These are phyloP conservation scores for Babesia caballi DNA, from an alignment of 169 alveolate genomes.

Conservation along the genomic window DNA sequence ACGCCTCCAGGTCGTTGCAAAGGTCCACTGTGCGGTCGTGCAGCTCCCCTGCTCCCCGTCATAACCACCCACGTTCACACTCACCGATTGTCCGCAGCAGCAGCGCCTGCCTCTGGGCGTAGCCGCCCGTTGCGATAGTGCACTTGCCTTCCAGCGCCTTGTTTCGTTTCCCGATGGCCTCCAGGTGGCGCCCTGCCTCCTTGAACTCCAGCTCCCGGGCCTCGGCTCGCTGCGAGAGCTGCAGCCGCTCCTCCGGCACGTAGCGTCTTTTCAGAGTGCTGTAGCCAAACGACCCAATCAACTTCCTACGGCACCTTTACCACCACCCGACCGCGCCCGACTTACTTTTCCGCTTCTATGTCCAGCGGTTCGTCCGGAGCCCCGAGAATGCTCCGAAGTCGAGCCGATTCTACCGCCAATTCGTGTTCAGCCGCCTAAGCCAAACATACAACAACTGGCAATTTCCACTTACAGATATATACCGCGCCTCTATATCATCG, in stretches of 20 bases:
- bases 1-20: conserved; percentile 21
- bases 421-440: conserved; percentile 29
- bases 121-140: conserved; percentile 58
- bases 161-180: conserved; percentile 33
- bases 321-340: not conserved
- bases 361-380: conserved; percentile 10
- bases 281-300: conserved; percentile 24
- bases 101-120: conserved; percentile 23
- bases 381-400: conserved; percentile 3
- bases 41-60: conserved; percentile 10
- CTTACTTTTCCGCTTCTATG: not conserved
- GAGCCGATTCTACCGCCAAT: conserved; percentile 17
- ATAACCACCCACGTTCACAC: not conserved
- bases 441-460: too few species aligned
- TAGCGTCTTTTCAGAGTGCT: conserved; percentile 26
- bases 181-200: conserved; percentile 32
- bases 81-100: conserved; percentile 36
- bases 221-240: conserved; percentile 18
- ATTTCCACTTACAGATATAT: conserved; percentile 2
- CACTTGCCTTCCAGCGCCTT: conserved; percentile 54
- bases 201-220: conserved; percentile 17
- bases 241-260: conserved; percentile 31
- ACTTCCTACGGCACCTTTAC: not conserved
- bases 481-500: not conserved
- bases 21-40: conserved; percentile 15